Evolutionary conservation across 345 rosid genomes (phyloP).

Genomic region (Carallia brachiata): DNA sequence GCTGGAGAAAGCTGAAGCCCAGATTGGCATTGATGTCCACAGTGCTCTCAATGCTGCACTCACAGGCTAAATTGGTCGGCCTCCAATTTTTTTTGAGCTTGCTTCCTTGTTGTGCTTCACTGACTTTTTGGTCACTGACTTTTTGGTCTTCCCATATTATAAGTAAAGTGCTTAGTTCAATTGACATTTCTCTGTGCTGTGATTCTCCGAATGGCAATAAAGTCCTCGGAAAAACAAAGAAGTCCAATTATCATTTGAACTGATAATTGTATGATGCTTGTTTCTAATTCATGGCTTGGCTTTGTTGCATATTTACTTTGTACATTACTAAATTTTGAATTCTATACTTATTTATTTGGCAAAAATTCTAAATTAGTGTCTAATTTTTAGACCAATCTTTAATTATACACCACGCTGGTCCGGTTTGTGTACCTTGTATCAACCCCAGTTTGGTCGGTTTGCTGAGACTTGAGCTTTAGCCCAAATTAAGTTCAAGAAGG

Average conservation of each 20-base stretch:
- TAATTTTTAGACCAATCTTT: too few relatives aligned
- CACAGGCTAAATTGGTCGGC: slow-evolving; percentile 21
- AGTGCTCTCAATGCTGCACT: slow-evolving; percentile 70
- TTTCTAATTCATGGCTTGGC: not conserved
- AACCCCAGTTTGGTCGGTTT: too few relatives aligned
- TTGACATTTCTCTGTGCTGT: slow-evolving; percentile 12
- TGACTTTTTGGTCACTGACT: slow-evolving; percentile 13
- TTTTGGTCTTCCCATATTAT: slow-evolving; percentile 14
- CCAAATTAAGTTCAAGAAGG: too few relatives aligned
- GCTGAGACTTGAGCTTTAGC: too few relatives aligned
- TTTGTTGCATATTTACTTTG: not conserved
- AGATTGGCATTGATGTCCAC: slow-evolving; percentile 76
- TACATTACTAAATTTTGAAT: too few relatives aligned
- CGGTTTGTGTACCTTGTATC: too few relatives aligned
- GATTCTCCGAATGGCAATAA: slow-evolving; percentile 18
- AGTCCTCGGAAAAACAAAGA: slow-evolving; percentile 10
- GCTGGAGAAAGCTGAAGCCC: slow-evolving; percentile 86
- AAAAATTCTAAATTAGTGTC: too few relatives aligned
- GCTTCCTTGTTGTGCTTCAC: slow-evolving; percentile 17
- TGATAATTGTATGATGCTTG: not conserved
- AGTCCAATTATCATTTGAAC: not conserved
- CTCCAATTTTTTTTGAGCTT: not conserved
- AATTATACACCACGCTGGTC: too few relatives aligned
- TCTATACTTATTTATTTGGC: too few relatives aligned
- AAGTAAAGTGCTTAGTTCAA: slow-evolving; percentile 15